Percentiles rank a stretch among this genome's conserved stretches.
Evolutionary conservation across 805 yeast genomes (phyloP).

Genomic region (Sugiyamaella boreocaroliniensis): DNA sequence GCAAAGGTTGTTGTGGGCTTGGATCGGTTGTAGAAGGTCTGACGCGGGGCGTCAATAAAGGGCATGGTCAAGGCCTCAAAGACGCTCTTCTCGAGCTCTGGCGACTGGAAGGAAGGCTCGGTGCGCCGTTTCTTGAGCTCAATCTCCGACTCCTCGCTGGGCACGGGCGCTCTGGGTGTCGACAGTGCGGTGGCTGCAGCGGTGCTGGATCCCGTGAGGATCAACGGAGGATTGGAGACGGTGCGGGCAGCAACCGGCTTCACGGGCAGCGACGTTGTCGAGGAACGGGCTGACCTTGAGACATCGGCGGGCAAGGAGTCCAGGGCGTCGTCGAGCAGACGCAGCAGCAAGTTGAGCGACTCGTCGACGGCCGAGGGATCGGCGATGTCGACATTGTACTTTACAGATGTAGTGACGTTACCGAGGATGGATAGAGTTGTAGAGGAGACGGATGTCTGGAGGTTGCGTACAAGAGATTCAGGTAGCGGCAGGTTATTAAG

Average conservation of each 20-base stretch:
- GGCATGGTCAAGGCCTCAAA: conserved; percentile 28
- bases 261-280: background rate
- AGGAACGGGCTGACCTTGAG: background rate
- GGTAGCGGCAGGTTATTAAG: conserved; percentile 5
- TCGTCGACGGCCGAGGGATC: conserved; percentile 5
- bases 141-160: background rate
- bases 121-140: conserved; percentile 5
- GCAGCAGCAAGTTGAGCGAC: conserved; percentile 5
- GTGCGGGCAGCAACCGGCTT: conserved; percentile 2
- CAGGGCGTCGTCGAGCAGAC: conserved; percentile 11
- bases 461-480: conserved; percentile 19
- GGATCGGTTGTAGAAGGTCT: conserved; percentile 1
- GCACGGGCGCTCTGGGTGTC: background rate
- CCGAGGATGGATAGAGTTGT: conserved; percentile 20
- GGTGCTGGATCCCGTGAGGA: background rate
- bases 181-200: background rate
- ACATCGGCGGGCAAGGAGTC: conserved; percentile 4
- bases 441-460: conserved; percentile 22
- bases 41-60: conserved; percentile 21
- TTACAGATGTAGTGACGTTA: conserved; percentile 14
- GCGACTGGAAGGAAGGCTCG: conserved; percentile 7
- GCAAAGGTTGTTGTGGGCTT: conserved; percentile 36
- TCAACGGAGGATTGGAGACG: background rate
- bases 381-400: background rate
- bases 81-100: conserved; percentile 17